A percentile compares a stretch with the other conserved stretches of the same genome.
These are phyloP conservation scores for Tagetes patula DNA, from an alignment of 129 eudicot genomes.

Conservation along the genomic window DNA sequence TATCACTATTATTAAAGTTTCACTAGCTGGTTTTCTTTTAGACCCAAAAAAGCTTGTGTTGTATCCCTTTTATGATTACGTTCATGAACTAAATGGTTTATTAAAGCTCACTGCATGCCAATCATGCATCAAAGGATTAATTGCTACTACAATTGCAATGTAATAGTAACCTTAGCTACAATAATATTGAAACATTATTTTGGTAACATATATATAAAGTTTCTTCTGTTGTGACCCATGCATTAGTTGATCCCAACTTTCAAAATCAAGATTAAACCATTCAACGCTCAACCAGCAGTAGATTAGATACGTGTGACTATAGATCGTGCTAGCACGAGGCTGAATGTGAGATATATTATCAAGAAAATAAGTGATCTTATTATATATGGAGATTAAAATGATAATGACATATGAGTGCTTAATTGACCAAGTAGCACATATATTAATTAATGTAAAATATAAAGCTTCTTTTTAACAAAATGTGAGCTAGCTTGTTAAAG, in stretches of 20 bases:
- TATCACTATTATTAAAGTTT: conserved; percentile 46
- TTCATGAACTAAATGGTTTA: conserved; percentile 18
- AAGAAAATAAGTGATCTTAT: conserved; percentile 18
- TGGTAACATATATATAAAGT: neutral
- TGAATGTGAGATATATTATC: neutral
- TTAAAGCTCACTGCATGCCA: conserved; percentile 19
- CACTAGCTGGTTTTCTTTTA: conserved; percentile 35
- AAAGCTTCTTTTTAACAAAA: conserved; percentile 58
- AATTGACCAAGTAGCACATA: conserved; percentile 40
- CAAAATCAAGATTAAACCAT: neutral
- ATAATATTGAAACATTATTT: neutral
- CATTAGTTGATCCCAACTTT: neutral
- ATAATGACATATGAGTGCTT: conserved; percentile 38
- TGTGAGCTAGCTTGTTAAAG: conserved; percentile 86
- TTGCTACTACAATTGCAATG: conserved; percentile 11
- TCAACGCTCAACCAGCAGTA: neutral
- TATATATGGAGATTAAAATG: conserved; percentile 25
- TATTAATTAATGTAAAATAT: conserved; percentile 59
- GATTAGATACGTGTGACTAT: neutral
- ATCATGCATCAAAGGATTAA: conserved; percentile 6
- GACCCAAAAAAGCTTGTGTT: conserved; percentile 36
- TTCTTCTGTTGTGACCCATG: neutral
- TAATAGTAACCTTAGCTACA: conserved; percentile 4
- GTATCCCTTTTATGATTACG: conserved; percentile 27
- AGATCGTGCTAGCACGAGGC: neutral